A percentile compares a stretch with the other conserved stretches of the same genome.
Conservation (phyloP, 768 basidiomycete species). For the Chlorophyllum brunneum region DNA sequence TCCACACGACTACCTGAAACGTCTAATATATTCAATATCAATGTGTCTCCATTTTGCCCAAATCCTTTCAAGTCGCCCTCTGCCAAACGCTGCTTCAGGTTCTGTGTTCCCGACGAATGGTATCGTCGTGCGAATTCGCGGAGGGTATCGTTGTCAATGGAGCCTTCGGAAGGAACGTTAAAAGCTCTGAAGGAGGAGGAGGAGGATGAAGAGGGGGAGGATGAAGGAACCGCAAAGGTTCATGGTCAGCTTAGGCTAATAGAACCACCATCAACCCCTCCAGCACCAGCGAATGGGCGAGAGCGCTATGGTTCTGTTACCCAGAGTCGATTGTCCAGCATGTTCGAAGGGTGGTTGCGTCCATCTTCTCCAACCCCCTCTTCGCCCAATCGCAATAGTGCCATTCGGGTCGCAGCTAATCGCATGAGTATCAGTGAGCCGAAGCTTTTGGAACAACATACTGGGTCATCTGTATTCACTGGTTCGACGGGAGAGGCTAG, state of each 20-base stretch:
- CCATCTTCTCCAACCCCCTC: constrained; percentile 33
- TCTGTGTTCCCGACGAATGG: constrained; percentile 80
- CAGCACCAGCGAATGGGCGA: constrained; percentile 22
- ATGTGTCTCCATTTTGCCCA: constrained; percentile 34
- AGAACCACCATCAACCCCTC: constrained; percentile 6
- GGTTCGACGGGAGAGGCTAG: constrained; percentile 27
- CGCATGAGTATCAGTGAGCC: constrained; percentile 75
- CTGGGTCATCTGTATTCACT: constrained; percentile 15
- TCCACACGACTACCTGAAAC: constrained; percentile 40
- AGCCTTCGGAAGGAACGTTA: constrained; percentile 50
- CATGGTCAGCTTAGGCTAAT: constrained; percentile 19
- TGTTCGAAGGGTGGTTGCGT: constrained; percentile 66
- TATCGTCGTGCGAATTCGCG: constrained; percentile 67
- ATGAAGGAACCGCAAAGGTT: constrained; percentile 63
- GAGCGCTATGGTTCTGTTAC: constrained; percentile 55
- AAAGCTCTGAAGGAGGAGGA: constrained; percentile 46
- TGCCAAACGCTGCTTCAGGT: constrained; percentile 46
- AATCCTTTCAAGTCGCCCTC: constrained; percentile 37
- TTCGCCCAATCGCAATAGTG: constrained; percentile 29
- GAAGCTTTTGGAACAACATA: constrained; percentile 44
- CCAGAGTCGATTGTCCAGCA: constrained; percentile 56
- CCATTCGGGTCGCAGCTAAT: constrained; percentile 30
- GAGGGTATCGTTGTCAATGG: constrained; percentile 39
- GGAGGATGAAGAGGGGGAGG: constrained; percentile 37
- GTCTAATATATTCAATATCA: constrained; percentile 38